A percentile compares a stretch with the other conserved stretches of the same genome.
Evolutionary conservation across 176 grass and related monocot species (phyloP).

Genomic region (Oryza officinalis): DNA sequence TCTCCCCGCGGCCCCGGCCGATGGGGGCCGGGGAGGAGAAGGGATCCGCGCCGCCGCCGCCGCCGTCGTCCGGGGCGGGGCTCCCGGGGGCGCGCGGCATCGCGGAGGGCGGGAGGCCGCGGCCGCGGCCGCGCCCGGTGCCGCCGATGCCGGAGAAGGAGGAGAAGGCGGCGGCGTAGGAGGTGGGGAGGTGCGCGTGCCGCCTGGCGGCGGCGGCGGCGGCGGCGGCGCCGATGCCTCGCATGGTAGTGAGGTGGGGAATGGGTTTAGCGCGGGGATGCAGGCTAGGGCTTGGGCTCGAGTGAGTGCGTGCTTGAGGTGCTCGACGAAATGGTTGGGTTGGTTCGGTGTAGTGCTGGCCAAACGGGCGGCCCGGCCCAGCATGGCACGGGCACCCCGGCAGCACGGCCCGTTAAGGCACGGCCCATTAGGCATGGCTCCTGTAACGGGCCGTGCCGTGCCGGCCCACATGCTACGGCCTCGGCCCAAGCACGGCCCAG

Average conservation of each 20-base stretch:
- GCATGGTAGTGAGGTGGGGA: constrained; percentile 32
- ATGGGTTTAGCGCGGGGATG: constrained; percentile 28
- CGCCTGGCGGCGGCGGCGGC: constrained; percentile 57
- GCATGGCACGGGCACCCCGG: no score
- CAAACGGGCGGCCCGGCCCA: no score
- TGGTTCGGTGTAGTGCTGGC: not conserved
- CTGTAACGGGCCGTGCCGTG: no score
- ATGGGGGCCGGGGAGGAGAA: not conserved
- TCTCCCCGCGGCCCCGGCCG: constrained; percentile 42
- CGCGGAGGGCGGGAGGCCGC: constrained; percentile 34
- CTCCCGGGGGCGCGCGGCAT: constrained; percentile 32
- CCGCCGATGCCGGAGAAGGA: constrained; percentile 46
- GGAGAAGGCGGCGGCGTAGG: constrained; percentile 39
- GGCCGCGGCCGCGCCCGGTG: constrained; percentile 38
- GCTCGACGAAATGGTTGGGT: constrained; percentile 20
- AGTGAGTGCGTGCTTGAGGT: not conserved
- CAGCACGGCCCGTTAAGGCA: no score
- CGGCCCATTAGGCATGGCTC: no score
- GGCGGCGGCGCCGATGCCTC: constrained; percentile 44
- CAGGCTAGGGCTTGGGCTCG: constrained; percentile 38
- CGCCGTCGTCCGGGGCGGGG: constrained; percentile 16
- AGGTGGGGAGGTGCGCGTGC: constrained; percentile 38
- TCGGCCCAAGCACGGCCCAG: no score
- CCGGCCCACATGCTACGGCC: no score
- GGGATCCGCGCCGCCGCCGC: constrained; percentile 21